phyloP scores from a whole-genome alignment of 371 early-diverging fungal genomes.

The Mortierella polycephala region DNA sequence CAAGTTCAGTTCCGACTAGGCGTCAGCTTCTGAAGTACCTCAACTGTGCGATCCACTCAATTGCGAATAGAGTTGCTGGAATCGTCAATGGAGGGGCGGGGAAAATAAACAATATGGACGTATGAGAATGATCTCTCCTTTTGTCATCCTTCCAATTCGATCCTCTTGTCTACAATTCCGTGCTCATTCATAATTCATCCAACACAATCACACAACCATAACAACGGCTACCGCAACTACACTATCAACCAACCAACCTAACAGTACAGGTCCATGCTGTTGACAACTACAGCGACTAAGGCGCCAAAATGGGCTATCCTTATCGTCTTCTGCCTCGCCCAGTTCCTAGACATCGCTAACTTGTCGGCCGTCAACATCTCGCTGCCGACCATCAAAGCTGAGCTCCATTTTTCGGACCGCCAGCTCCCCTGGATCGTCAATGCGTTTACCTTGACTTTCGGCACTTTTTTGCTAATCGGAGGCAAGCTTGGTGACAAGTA shows the following conservation, averaged over 20 bases:
- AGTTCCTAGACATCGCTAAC: slow-evolving; percentile 53
- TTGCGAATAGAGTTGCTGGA: too few species aligned
- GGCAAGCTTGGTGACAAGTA: slow-evolving; percentile 62
- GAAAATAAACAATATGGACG: too few species aligned
- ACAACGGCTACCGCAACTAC: too few species aligned
- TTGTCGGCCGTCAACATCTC: slow-evolving; percentile 56
- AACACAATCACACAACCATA: too few species aligned
- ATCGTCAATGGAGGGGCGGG: too few species aligned
- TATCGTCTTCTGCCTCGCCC: slow-evolving; percentile 50
- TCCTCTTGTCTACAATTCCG: too few species aligned
- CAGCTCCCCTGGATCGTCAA: slow-evolving; percentile 58
- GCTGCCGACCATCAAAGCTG: slow-evolving; percentile 50
- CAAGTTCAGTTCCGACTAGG: too few species aligned
- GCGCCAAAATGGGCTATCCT: slow-evolving; percentile 46
- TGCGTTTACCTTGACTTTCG: slow-evolving; percentile 60
- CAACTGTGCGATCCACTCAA: too few species aligned
- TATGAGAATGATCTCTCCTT: neutral
- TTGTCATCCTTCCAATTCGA: neutral
- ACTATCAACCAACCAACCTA: too few species aligned
- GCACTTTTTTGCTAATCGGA: slow-evolving; percentile 58
- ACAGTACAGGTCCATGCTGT: neutral
- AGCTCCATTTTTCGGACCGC: slow-evolving; percentile 43
- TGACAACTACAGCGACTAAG: slow-evolving; percentile 7
- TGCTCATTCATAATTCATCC: too few species aligned
- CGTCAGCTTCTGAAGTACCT: too few species aligned